Base-by-base conservation (phyloP, 495 filamentous ascomycete genomes). In the Penicillium herquei region DNA sequence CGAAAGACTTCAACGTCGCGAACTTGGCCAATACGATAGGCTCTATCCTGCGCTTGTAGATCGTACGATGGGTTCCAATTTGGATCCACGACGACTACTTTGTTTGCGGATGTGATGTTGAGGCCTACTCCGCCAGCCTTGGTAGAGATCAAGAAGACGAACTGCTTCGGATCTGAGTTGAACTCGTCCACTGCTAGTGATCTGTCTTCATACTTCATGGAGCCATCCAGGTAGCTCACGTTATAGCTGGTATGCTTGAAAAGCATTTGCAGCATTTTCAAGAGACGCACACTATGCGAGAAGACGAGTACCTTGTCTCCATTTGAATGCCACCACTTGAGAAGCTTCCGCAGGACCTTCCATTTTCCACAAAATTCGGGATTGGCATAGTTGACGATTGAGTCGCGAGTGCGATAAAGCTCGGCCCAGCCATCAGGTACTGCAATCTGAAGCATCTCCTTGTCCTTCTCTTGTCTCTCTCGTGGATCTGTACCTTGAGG, bases 51-150 rank as follows among this genome's bases (percentile, higher is more conserved):
- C 0, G 94, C 94, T 71, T 98, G 94, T 2, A 98, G 81, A 62
- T 98, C 92, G 59, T 91, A 89, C 16, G 89, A 81, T 4, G 94
- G 94, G 55, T 98, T 98, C 94, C 94, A 98, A 64, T 97, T 96
- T 0, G 94, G 94, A 66, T 98, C 94, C 39, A 97, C 88, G 35
- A 98, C 90, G 16, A 98, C 94, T 9, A 98, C 93, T 70, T 98
- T 98, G 74, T 98, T 98, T 10, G 94, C 94, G 0, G 90, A 93
- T 3, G 94, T 96, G 67, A 98, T 98, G 65, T 98, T 98, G 8
- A 98, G 76, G 0, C 92, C 93, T 6, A 89, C 81, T 21, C 93
- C 93, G 31, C 94, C 94, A 13, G 94, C 91, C 65, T 88, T 90
- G 16, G 94, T 98, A 14, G 89, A 93, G 60, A 98, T 98, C 42